phyloP scores from a whole-genome alignment of 345 rosid species.

The Euphorbia peplus region DNA sequence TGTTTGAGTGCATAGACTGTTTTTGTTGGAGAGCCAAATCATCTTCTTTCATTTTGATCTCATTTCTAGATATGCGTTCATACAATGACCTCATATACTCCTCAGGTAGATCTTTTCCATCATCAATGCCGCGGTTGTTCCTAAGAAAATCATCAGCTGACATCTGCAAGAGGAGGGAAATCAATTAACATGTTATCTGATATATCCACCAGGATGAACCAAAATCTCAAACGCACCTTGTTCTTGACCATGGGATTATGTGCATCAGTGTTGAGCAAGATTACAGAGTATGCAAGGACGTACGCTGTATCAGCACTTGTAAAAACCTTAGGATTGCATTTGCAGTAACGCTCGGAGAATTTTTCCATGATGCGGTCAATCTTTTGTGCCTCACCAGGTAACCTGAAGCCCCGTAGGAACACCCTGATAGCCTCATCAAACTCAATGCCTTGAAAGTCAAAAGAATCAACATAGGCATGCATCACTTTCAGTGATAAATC shows the following conservation, averaged over 20 bases:
- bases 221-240: slow-evolving; percentile 56
- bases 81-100: slow-evolving; percentile 84
- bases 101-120: slow-evolving; percentile 93
- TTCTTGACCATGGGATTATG: slow-evolving; percentile 96
- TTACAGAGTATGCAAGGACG: slow-evolving; percentile 97
- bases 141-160: slow-evolving; percentile 94
- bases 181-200: slow-evolving; percentile 28
- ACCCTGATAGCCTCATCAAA: slow-evolving; percentile 94
- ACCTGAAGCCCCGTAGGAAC: slow-evolving; percentile 84
- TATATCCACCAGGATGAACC: slow-evolving; percentile 19
- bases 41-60: slow-evolving; percentile 98
- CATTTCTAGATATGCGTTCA: slow-evolving; percentile 90
- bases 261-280: slow-evolving; percentile 96
- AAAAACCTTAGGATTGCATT: slow-evolving; percentile 92
- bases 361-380: slow-evolving; percentile 99
- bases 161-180: slow-evolving; percentile 56
- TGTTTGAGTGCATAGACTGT: slow-evolving; percentile 73
- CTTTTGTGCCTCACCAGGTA: slow-evolving; percentile 99
- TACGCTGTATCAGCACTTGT: slow-evolving; percentile 97
- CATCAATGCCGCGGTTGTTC: slow-evolving; percentile 98
- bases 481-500: slow-evolving; percentile 90
- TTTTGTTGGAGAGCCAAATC: slow-evolving; percentile 73
- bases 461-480: slow-evolving; percentile 97
- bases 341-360: slow-evolving; percentile 94
- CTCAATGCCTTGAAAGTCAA: slow-evolving; percentile 81